A percentile compares a stretch with the other conserved stretches of the same genome.
phyloP scores from a whole-genome alignment of 2,329 filamentous ascomycete species.

The Zymoseptoria tritici region DNA sequence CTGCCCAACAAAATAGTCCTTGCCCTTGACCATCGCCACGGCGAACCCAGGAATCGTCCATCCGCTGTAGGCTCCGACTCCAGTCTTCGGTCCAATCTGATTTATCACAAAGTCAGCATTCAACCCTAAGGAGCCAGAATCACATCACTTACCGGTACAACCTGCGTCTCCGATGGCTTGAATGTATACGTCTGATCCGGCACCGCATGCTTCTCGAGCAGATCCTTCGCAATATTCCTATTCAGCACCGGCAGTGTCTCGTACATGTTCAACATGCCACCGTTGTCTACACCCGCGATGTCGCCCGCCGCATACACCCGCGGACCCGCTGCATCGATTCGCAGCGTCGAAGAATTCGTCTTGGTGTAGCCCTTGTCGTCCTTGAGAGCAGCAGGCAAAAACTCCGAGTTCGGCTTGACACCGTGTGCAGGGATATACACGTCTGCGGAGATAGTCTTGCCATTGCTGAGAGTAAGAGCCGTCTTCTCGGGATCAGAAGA shows the following conservation, averaged over 20 bases:
- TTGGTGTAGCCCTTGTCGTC: slow-evolving; percentile 41
- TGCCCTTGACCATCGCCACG: slow-evolving; percentile 31
- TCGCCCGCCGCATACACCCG: slow-evolving; percentile 46
- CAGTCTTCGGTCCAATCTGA: slow-evolving; percentile 23
- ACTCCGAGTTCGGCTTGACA: slow-evolving; percentile 46
- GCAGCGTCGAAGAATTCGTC: slow-evolving; percentile 39
- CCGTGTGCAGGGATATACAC: slow-evolving; percentile 48
- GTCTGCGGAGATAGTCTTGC: slow-evolving; percentile 42
- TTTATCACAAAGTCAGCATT: neutral
- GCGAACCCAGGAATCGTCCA: slow-evolving; percentile 28
- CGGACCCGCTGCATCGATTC: slow-evolving; percentile 38
- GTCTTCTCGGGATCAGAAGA: slow-evolving; percentile 33
- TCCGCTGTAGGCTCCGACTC: slow-evolving; percentile 32
- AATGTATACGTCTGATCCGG: slow-evolving; percentile 24
- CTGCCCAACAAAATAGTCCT: slow-evolving; percentile 29
- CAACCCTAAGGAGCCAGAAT: slow-evolving; percentile 8
- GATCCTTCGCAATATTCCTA: slow-evolving; percentile 42
- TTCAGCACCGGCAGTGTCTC: slow-evolving; percentile 34
- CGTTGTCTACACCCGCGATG: slow-evolving; percentile 37
- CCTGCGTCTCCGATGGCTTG: slow-evolving; percentile 27
- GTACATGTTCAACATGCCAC: slow-evolving; percentile 36
- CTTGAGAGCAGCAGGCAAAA: slow-evolving; percentile 41
- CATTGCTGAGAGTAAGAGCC: slow-evolving; percentile 39
- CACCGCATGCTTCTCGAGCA: slow-evolving; percentile 25
- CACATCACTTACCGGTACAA: slow-evolving; percentile 21